Evolutionary conservation across 257 asterid species (phyloP), one percentile per base, ranked within the genome.

Genomic region (Haberlea rhodopensis): DNA sequence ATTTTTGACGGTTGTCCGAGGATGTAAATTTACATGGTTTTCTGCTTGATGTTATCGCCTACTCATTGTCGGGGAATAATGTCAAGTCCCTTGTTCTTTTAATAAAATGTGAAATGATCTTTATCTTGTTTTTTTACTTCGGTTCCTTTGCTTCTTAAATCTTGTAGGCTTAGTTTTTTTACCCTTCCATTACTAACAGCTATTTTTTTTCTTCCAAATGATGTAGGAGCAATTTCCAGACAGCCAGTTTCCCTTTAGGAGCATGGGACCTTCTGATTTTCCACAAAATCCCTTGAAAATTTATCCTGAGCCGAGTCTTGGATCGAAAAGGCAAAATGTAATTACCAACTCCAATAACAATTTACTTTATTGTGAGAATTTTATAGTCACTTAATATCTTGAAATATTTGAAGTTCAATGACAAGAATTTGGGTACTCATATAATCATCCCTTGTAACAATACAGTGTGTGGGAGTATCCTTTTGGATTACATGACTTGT

Each of bases 161-260:
- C 20, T 29, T 57, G 1, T 27, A 19, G 31, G 48, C 19, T 55
- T 55, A 28, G 20, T 55, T 62, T 27, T 58, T 56, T 23, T 28
- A 16, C 27, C 11, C 46, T 53, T 64, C 55, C 48, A 23, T 58
- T 16, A n/a, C 26, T 24, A 3, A 48, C 69, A 54, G 62, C 45
- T 43, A 52, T 32, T 34, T 62, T 64, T 24, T 51, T 60, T 62
- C 68, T 64, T 66, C 69, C 64, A 53, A 62, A 63, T 65, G 63
- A 62, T 76, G 52, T 81, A 88, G 98, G 98, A 86, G 70, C 85
- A 71, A 56, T 85, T 85, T 45, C 66, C 78, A 34, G 96, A 88
- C 70, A 87, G 85, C 55, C 96, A 78, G 58, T 78, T 80, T 71
- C 77, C 79, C 34, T 63, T 73, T 73, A 79, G 95, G 81, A 71